Evolutionary conservation across 2,329 filamentous ascomycete genomes (phyloP).

Genomic region (Monilinia fructigena): DNA sequence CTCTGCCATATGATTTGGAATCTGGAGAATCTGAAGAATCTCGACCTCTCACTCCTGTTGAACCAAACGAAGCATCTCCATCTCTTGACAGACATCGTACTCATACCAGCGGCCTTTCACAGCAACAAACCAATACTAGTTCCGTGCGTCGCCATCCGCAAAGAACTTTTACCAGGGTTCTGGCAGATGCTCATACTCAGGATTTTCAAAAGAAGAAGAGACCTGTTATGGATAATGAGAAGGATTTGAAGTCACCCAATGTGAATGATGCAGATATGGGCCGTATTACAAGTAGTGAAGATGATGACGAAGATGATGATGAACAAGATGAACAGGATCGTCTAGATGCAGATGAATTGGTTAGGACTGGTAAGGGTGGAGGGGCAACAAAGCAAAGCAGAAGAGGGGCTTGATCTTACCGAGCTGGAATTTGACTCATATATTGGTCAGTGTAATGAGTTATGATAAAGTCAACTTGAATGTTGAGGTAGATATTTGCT

Average conservation of each 20-base stretch:
- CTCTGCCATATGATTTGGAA: conserved; percentile 66
- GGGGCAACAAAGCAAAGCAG: background rate
- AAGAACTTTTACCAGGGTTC: conserved; percentile 57
- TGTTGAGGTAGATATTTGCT: background rate
- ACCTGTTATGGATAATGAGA: conserved; percentile 19
- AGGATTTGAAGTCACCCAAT: conserved; percentile 7
- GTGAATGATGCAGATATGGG: conserved; percentile 27
- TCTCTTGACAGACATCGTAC: conserved; percentile 29
- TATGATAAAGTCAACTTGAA: background rate
- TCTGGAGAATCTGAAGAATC: conserved; percentile 27
- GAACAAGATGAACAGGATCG: conserved; percentile 32
- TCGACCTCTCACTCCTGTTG: background rate
- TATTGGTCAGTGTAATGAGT: background rate
- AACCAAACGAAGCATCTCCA: conserved; percentile 17
- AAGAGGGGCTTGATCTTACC: background rate
- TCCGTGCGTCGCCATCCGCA: conserved; percentile 26
- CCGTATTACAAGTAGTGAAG: conserved; percentile 20
- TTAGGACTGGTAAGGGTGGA: conserved; percentile 17
- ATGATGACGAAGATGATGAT: conserved; percentile 33
- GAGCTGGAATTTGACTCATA: background rate
- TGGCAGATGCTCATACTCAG: conserved; percentile 81
- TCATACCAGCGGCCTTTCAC: conserved; percentile 31
- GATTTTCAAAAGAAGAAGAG: conserved; percentile 83
- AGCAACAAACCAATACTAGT: conserved; percentile 23
- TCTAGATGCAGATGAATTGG: conserved; percentile 30